These are phyloP conservation scores for Lachnellula willkommii DNA, from an alignment of 2,329 filamentous ascomycete species.

Conservation along the genomic window DNA sequence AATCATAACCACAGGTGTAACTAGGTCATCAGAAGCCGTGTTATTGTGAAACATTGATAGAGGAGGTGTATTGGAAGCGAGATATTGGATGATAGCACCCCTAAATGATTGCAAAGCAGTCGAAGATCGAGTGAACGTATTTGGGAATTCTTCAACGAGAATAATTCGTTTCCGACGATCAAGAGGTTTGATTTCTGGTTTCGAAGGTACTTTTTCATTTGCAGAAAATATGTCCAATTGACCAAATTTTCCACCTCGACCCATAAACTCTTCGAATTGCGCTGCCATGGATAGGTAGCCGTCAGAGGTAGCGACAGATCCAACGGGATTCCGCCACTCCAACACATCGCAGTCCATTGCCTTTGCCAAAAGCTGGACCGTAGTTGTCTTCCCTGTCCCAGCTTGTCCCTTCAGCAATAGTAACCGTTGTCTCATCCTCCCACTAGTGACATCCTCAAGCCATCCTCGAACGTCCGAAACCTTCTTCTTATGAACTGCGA, in stretches of 20 bases:
- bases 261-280: slow-evolving; percentile 90
- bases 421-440: slow-evolving; percentile 62
- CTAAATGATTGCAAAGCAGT: slow-evolving; percentile 65
- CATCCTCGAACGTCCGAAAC: slow-evolving; percentile 79
- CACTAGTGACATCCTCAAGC: slow-evolving; percentile 68
- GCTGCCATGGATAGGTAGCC: slow-evolving; percentile 65
- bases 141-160: slow-evolving; percentile 77
- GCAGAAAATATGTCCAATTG: slow-evolving; percentile 50
- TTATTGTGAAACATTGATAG: slow-evolving; percentile 40
- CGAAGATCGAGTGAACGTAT: slow-evolving; percentile 64
- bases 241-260: slow-evolving; percentile 72
- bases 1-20: slow-evolving; percentile 77
- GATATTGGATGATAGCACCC: slow-evolving; percentile 66
- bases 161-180: slow-evolving; percentile 51
- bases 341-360: slow-evolving; percentile 72
- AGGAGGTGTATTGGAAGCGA: slow-evolving; percentile 61
- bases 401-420: slow-evolving; percentile 85
- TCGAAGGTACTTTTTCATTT: slow-evolving; percentile 25
- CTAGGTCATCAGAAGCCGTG: slow-evolving; percentile 34
- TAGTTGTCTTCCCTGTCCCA: slow-evolving; percentile 89
- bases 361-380: slow-evolving; percentile 69
- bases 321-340: slow-evolving; percentile 85
- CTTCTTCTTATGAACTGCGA: slow-evolving; percentile 94
- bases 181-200: slow-evolving; percentile 27
- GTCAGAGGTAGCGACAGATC: slow-evolving; percentile 50